Conservation (phyloP, 192 early-diverging fungal genomes). For the Dissophora ornata region DNA sequence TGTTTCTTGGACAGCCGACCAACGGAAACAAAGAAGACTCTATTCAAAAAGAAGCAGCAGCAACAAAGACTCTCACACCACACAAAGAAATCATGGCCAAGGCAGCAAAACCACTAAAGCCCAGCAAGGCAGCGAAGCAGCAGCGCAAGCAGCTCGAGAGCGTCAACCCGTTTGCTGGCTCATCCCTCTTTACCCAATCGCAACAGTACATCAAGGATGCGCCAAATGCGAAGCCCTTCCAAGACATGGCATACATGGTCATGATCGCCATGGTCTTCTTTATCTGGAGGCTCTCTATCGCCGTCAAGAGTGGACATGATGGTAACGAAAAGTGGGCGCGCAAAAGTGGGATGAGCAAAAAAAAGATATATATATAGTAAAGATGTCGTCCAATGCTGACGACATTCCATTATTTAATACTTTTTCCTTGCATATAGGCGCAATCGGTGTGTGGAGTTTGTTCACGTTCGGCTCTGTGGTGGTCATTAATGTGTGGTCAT, state of each 20-base stretch:
- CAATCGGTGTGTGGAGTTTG: conserved; percentile 30
- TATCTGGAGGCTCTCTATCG: conserved; percentile 37
- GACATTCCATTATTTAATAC: no score
- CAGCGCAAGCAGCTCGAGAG: conserved; percentile 7
- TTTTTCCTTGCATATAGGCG: conserved; percentile 12
- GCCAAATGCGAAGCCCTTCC: conserved; percentile 39
- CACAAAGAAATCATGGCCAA: conserved; percentile 24
- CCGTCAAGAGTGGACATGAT: conserved; percentile 15
- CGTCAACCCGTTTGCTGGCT: conserved; percentile 13
- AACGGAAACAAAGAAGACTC: no score
- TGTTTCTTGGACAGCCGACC: no score
- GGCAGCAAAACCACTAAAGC: conserved; percentile 38
- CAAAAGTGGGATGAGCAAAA: no score
- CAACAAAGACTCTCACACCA: neutral
- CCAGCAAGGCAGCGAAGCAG: conserved; percentile 25
- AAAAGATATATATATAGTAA: no score
- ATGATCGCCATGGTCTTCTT: conserved; percentile 20
- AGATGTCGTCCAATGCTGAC: no score
- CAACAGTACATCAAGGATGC: conserved; percentile 27
- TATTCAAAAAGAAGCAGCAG: no score
- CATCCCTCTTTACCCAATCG: conserved; percentile 18
- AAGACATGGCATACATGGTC: conserved; percentile 35
- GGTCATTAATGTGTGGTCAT: conserved; percentile 35
- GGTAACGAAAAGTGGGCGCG: no score
- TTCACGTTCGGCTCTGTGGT: conserved; percentile 24